Conservation (phyloP, 768 basidiomycete genomes). For the Omphalotus guepiniiformis region DNA sequence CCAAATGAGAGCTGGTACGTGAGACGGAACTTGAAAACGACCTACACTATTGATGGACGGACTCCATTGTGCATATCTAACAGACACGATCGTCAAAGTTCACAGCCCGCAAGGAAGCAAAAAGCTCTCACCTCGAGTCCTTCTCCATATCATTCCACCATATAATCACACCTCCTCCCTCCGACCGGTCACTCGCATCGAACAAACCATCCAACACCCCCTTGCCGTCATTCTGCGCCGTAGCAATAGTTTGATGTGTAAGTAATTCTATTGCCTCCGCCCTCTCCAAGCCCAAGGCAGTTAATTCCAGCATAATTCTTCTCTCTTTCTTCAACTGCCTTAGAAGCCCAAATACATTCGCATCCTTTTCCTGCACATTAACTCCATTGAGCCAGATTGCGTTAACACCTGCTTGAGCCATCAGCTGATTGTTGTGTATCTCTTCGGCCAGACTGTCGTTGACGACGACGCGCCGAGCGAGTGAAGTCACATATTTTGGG, state of each 20-base stretch:
- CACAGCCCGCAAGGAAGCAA: conserved; percentile 3
- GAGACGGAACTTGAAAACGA: background rate
- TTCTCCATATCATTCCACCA: conserved; percentile 94
- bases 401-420: conserved; percentile 48
- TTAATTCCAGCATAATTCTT: conserved; percentile 51
- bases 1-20: no score
- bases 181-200: conserved; percentile 83
- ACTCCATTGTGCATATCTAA: conserved; percentile 49
- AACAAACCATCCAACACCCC: conserved; percentile 69
- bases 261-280: conserved; percentile 70
- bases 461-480: conserved; percentile 65
- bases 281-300: conserved; percentile 56
- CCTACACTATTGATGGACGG: conserved; percentile 48
- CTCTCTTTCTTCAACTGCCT: conserved; percentile 74
- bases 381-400: conserved; percentile 83
- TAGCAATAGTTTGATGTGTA: conserved; percentile 55
- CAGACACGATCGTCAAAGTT: background rate
- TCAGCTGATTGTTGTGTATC: conserved; percentile 51
- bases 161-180: conserved; percentile 68
- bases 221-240: conserved; percentile 39
- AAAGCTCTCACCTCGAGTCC: conserved; percentile 56
- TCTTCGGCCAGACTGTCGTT: conserved; percentile 50
- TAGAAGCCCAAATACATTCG: conserved; percentile 70
- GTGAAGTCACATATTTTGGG: conserved; percentile 74
- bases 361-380: conserved; percentile 52